Conservation (phyloP, 2,329 filamentous ascomycete species). For the Davidsoniella eucalypti region DNA sequence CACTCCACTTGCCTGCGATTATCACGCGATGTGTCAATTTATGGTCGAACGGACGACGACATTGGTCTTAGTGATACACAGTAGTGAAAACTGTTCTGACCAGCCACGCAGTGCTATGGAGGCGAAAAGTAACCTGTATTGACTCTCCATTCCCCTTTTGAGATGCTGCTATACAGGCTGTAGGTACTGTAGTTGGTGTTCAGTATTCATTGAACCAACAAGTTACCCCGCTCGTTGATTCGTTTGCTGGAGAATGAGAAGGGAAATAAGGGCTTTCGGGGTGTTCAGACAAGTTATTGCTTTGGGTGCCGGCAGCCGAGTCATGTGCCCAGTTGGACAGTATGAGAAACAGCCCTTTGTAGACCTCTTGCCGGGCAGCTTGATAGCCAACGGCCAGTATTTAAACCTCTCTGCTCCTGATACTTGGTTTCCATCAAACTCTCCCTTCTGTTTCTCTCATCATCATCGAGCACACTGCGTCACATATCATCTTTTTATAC, state of each 20-base stretch:
- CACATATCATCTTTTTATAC: no score
- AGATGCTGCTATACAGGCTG: no score
- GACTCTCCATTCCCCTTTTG: neutral
- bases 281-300: neutral
- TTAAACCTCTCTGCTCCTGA: neutral
- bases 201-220: no score
- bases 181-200: no score
- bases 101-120: no score
- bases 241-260: neutral
- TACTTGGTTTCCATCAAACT: neutral
- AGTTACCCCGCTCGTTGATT: no score
- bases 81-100: no score
- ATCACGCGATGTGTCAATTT: no score
- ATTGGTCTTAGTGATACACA: no score
- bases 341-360: neutral
- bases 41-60: no score
- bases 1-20: no score
- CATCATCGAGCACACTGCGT: neutral
- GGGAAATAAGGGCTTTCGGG: neutral
- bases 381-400: neutral
- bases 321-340: neutral
- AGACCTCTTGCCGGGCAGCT: neutral
- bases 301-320: neutral
- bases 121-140: neutral
- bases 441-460: neutral